Conservation (phyloP, 1,139 yeast species). For the Zygoascus hellenicus region DNA sequence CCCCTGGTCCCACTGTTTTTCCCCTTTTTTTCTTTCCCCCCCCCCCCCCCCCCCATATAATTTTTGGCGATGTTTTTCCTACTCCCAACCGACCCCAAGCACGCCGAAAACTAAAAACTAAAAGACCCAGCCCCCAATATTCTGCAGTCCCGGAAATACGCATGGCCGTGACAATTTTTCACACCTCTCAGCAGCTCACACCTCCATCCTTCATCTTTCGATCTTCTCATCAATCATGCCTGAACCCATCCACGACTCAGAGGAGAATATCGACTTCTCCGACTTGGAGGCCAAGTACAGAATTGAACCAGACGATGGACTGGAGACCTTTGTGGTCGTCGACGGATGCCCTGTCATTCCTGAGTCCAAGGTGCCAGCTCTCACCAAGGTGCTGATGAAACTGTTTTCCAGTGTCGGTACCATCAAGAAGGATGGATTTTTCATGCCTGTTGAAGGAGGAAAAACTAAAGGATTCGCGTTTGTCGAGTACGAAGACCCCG, state of each 20-base stretch:
- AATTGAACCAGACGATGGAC: constrained; percentile 53
- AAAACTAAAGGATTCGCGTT: constrained; percentile 84
- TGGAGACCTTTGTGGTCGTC: constrained; percentile 77
- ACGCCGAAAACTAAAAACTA: too few species aligned
- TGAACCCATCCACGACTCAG: constrained; percentile 12
- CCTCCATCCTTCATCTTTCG: constrained; percentile 1
- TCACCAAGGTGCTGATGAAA: constrained; percentile 80
- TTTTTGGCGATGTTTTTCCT: too few species aligned
- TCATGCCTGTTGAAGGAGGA: constrained; percentile 81
- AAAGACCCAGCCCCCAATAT: too few species aligned
- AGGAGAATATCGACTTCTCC: constrained; percentile 69
- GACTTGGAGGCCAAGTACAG: constrained; percentile 78
- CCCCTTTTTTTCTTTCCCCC: too few species aligned
- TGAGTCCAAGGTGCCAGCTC: constrained; percentile 75
- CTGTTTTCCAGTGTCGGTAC: constrained; percentile 69
- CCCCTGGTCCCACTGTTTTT: too few species aligned
- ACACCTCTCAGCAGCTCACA: constrained; percentile 2
- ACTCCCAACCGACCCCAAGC: too few species aligned
- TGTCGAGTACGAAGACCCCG: constrained; percentile 67
- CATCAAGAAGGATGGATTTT: constrained; percentile 59
- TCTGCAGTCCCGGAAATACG: too few species aligned
- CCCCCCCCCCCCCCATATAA: too few species aligned
- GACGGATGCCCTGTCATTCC: constrained; percentile 98
- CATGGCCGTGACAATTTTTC: constrained; percentile 1
- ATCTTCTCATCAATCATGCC: constrained; percentile 4